Evolutionary conservation across 768 basidiomycete genomes (phyloP), one percentile per base, ranked within the genome.

Genomic region (Podaxis pistillaris): DNA sequence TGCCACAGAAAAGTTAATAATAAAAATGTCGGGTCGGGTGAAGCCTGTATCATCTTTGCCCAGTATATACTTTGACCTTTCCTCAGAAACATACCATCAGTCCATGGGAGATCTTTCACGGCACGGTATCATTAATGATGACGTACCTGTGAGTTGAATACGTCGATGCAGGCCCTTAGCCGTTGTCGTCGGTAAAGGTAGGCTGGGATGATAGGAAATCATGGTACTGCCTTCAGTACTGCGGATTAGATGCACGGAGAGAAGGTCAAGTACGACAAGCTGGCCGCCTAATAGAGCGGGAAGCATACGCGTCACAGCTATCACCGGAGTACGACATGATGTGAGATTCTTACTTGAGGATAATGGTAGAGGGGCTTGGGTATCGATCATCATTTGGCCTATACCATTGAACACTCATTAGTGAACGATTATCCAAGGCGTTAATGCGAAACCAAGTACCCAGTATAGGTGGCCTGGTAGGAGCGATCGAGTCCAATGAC

Each of bases 1-100:
- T 86, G 82, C 86, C 85, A 86, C 19, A 86, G 70, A 44, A 81
- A 80, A 4, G 79, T 75, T 9, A 87, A 70, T 24, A 86, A 72
- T 0, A 86, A 64, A 62, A 86, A 84, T 0, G 86, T 86, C 0
- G 85, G 84, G 63, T 87, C 86, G 4, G 71, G 69, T 0, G 81
- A 79, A 40, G 68, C 70, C 64, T 68, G 65, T 28, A 79, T 74
- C 44, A 79, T 74, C 37, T 71, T 76, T 63, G 77, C 74, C 80
- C 81, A 83, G 65, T 82, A 81, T 9, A 82, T 81, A 57, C 75
- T 78, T 60, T 77, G 74, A 1, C 79, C 79, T 69, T 66, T 46
- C n/a, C 15, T 22, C 40, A 8, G 36, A 17, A 24, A 36, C 24
- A 40, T 8, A 6, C 9, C 28, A 12, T 19, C 40, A n/a, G 44